phyloP scores from a whole-genome alignment of 2,329 filamentous ascomycete species.

The Diaporthe destruens region DNA sequence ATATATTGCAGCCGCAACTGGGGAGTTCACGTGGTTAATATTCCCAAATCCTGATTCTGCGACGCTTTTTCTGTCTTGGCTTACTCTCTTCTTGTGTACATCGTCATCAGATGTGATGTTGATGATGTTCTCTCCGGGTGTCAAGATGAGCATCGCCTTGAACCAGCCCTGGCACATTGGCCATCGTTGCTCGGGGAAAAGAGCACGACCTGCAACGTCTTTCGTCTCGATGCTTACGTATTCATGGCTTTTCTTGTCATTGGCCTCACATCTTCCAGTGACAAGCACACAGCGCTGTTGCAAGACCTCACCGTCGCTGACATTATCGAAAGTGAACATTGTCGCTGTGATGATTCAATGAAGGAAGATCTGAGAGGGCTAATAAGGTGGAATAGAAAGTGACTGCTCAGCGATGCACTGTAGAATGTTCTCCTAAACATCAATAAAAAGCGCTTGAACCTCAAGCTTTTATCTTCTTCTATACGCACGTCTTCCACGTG shows the following conservation, averaged over 20 bases:
- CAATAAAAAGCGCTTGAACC: neutral
- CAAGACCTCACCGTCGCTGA: constrained; percentile 2
- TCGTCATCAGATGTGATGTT: neutral
- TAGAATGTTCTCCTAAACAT: neutral
- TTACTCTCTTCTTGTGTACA: neutral
- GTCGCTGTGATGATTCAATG: neutral
- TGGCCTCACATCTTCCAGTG: neutral
- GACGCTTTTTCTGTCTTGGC: neutral
- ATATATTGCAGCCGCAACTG: constrained; percentile 59
- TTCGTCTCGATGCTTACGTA: constrained; percentile 10
- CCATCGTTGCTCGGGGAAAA: constrained; percentile 43
- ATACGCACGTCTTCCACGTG: neutral
- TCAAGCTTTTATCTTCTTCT: neutral
- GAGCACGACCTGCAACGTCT: neutral
- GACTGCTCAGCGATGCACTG: neutral
- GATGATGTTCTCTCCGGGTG: constrained; percentile 42
- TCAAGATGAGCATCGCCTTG: constrained; percentile 44
- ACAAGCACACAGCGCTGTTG: constrained; percentile 14
- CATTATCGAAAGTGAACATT: constrained; percentile 20
- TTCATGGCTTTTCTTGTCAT: neutral
- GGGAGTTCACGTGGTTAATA: neutral
- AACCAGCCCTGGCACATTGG: constrained; percentile 42
- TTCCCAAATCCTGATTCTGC: neutral
- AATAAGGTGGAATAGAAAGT: neutral
- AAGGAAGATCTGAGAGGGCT: neutral